Base-by-base conservation (phyloP, 768 basidiomycete species). In the Mycena vulgaris region DNA sequence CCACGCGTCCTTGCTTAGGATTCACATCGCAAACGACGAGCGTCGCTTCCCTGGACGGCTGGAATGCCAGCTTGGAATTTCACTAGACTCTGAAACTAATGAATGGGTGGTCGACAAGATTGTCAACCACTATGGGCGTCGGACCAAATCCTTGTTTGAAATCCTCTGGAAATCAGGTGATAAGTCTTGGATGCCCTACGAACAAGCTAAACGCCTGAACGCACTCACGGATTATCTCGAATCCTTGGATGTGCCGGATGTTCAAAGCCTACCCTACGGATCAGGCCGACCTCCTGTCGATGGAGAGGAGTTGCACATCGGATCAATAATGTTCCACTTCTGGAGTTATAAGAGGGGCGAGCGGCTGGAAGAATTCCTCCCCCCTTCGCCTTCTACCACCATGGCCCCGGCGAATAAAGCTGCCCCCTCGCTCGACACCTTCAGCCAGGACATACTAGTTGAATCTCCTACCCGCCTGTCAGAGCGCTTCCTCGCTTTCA, bases 21-120 rank as follows among this genome's bases (percentile, higher is more conserved):
- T 75, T 0, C 79, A 81, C 39, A 8, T 74, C 2, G 75, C 82
- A 0, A 87, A 86, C 65, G 80, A 87, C 59, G 69, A 79, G 37
- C 57, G 37, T 8, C 1, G 27, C 19, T 58, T 58, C 57, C 57
- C 57, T 28, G 39, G 57, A 2, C 57, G 39, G 3, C 57, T 58
- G 3, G 57, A 58, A 3, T 42, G 40, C 37, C 57, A 58, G 16
- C 57, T 58, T 3, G 57, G 57, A 0, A 58, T 45, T 17, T 58
- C 57, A 7, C 23, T 27, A 1, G 37, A 57, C 3, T 8, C 39
- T 9, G 56, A 57, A 10, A 42, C 57, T 2, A 58, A 58, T 27
- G 57, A 58, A 21, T 82, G 80, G 80, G 66, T 75, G 0, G 74
- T 80, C 0, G 76, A 80, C 2, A 47, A 45, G 25, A 78, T 82